Conservation (phyloP, 2,329 filamentous ascomycete genomes). For the Aspergillus puulaauensis region DNA sequence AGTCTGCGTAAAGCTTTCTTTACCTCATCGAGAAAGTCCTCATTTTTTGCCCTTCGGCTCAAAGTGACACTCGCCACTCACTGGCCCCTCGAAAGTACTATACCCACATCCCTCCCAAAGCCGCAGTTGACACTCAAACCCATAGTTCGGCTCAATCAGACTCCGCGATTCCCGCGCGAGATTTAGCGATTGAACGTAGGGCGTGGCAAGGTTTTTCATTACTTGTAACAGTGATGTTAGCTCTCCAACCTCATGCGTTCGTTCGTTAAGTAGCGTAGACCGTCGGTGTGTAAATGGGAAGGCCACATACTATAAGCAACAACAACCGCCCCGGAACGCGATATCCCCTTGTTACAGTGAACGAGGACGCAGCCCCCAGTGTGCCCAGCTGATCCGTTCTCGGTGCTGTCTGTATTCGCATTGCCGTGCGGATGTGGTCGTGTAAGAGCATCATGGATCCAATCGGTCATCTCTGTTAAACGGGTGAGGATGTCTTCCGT, state of each 20-base stretch:
- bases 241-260: neutral
- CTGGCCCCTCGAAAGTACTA: neutral
- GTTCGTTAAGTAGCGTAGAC: neutral
- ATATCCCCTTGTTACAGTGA: constrained; percentile 5
- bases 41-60: neutral
- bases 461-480: neutral
- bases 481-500: constrained; percentile 1
- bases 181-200: neutral
- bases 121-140: constrained; percentile 5
- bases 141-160: constrained; percentile 4
- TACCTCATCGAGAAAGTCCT: neutral
- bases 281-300: neutral
- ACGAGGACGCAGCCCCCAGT: constrained; percentile 1
- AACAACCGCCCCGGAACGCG: constrained; percentile 4
- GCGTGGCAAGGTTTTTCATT: neutral
- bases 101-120: constrained; percentile 1
- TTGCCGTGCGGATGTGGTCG: neutral
- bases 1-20: neutral
- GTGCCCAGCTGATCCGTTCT: neutral
- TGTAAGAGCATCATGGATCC: neutral
- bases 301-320: constrained; percentile 4
- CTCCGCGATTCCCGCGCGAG: neutral
- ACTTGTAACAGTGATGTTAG: neutral
- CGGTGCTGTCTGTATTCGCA: neutral
- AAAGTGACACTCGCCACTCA: neutral